Percentiles rank a stretch among this genome's conserved stretches.
These are phyloP conservation scores for Trametes sp. DNA, from an alignment of 1,284 basidiomycete species.

Conservation along the genomic window DNA sequence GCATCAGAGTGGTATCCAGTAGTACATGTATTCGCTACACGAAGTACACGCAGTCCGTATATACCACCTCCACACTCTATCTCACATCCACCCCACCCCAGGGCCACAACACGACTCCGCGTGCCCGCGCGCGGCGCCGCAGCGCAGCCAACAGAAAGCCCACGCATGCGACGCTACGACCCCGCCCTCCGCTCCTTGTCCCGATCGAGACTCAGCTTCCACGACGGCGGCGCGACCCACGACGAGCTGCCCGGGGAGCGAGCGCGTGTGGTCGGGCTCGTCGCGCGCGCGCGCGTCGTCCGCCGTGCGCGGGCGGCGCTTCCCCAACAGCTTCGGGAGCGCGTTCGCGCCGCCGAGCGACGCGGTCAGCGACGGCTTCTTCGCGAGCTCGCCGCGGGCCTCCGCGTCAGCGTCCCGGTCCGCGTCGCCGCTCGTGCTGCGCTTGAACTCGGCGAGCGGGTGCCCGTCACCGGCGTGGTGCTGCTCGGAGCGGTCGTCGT, in stretches of 20 bases:
- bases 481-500: conserved; percentile 5
- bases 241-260: conserved; percentile 27
- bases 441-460: neutral
- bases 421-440: neutral
- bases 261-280: conserved; percentile 23
- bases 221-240: conserved; percentile 32
- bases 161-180: neutral
- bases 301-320: conserved; percentile 18
- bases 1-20: neutral
- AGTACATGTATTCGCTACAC: neutral
- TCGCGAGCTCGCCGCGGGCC: neutral
- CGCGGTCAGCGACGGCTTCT: conserved; percentile 17
- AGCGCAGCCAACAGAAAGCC: neutral
- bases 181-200: neutral
- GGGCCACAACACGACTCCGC: conserved; percentile 9
- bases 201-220: conserved; percentile 25
- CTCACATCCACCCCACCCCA: neutral
- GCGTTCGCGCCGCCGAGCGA: neutral
- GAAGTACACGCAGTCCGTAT: conserved; percentile 5
- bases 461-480: neutral
- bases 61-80: neutral
- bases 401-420: neutral
- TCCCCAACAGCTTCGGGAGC: conserved; percentile 12
- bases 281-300: conserved; percentile 9
- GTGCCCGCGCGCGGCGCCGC: conserved; percentile 10